Conservation (phyloP, 2,329 filamentous ascomycete species). For the Pseudocercospora vitis region DNA sequence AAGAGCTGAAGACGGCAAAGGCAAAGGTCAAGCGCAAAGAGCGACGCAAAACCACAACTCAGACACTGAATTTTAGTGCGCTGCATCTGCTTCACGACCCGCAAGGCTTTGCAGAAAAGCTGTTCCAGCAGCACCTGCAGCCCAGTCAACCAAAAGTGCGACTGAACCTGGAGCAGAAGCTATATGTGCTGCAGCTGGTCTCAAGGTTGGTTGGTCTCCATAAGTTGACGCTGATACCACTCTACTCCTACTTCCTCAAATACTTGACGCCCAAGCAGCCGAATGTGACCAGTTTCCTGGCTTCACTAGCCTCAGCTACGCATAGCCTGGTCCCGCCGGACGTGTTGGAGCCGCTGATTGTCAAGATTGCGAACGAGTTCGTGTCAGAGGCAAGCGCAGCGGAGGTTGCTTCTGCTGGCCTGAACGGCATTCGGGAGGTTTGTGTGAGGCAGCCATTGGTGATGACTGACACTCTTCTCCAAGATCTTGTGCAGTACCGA, state of each 20-base stretch:
- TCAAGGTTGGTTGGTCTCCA: conserved; percentile 89
- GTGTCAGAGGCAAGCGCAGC: conserved; percentile 90
- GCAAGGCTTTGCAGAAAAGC: conserved; percentile 84
- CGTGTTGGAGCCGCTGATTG: conserved; percentile 81
- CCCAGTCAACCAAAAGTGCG: conserved; percentile 70
- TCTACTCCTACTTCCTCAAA: conserved; percentile 97
- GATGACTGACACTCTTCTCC: conserved; percentile 92
- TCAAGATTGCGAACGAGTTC: conserved; percentile 98
- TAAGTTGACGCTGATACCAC: conserved; percentile 81
- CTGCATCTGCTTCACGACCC: conserved; percentile 91
- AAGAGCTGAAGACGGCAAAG: conserved; percentile 75
- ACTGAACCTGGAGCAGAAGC: conserved; percentile 81
- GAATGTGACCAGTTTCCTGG: conserved; percentile 88
- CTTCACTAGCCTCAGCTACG: conserved; percentile 85
- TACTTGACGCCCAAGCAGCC: conserved; percentile 82
- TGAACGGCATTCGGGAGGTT: conserved; percentile 93
- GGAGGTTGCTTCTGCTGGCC: conserved; percentile 85
- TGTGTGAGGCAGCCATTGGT: conserved; percentile 91
- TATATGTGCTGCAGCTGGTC: conserved; percentile 86
- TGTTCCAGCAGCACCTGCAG: conserved; percentile 90
- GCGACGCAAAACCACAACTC: conserved; percentile 82
- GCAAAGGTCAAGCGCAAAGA: conserved; percentile 80
- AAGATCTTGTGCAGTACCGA: conserved; percentile 92
- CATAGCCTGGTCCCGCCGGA: conserved; percentile 92
- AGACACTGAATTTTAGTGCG: conserved; percentile 92